phyloP scores from a whole-genome alignment of 768 basidiomycete genomes.

The Heimioporus sp. region DNA sequence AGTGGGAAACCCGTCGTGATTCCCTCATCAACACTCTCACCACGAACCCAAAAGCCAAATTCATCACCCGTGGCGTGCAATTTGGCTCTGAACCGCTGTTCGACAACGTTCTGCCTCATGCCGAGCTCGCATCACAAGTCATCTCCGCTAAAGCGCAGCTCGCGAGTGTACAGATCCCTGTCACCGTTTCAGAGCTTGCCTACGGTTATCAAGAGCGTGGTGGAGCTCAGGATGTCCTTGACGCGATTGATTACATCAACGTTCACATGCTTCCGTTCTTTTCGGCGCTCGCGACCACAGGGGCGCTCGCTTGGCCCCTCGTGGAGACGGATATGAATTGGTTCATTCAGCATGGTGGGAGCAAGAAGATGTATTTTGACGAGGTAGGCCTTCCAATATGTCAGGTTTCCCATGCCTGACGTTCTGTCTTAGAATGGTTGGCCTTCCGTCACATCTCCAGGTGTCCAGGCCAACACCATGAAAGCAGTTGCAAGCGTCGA shows the following conservation, averaged over 20 bases:
- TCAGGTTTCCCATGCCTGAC: neutral
- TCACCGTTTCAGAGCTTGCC: constrained; percentile 67
- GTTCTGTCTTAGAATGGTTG: constrained; percentile 61
- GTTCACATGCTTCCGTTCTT: constrained; percentile 76
- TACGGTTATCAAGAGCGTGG: constrained; percentile 54
- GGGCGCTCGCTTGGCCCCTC: constrained; percentile 59
- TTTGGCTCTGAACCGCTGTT: constrained; percentile 73
- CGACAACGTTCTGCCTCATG: constrained; percentile 52
- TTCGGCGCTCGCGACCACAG: constrained; percentile 34
- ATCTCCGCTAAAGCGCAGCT: constrained; percentile 46
- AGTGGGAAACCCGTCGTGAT: constrained; percentile 56
- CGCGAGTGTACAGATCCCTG: constrained; percentile 54
- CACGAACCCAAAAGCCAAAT: constrained; percentile 60
- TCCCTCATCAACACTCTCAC: constrained; percentile 50
- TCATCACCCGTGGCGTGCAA: constrained; percentile 62
- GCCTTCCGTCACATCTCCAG: constrained; percentile 61
- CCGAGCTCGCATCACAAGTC: constrained; percentile 51
- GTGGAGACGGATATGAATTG: constrained; percentile 59
- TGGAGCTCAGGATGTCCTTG: constrained; percentile 53
- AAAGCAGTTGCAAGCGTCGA: constrained; percentile 56
- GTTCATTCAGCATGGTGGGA: constrained; percentile 60
- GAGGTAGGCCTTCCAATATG: constrained; percentile 42
- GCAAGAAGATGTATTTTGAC: constrained; percentile 75
- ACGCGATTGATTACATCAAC: constrained; percentile 62
- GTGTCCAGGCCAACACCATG: constrained; percentile 65